Evolutionary conservation across 1,139 yeast species (phyloP), one percentile per base, ranked within the genome.

Genomic region (Saccharomyces hybrid): DNA sequence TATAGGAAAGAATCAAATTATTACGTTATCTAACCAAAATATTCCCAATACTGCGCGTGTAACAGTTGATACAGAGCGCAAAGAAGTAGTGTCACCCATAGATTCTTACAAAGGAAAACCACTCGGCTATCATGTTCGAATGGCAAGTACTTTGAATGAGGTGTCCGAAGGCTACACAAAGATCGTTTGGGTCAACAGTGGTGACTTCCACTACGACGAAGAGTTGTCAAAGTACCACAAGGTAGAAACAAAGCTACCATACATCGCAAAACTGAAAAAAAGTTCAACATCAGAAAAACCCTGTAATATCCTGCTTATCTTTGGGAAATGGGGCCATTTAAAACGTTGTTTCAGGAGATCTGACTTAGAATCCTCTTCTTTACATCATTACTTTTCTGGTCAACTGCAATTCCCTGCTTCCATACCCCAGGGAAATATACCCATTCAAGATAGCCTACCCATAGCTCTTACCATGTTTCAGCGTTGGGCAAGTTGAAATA

Each of bases 21-120:
- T 88, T 41, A 84, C 83, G 65, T 74, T 90, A 56, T 73, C 70
- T 16, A 75, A 78, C 3, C 82, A 81, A 57, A 83, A 83, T 57
- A 83, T 88, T 1, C 96, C 96, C 1, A 79, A 82, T 0, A 83
- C 86, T 62, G 88, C 86, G 4, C 73, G 96, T 60, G 96, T 90
- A 5, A 88, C 96, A 0, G 89, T 90, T 0, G 90, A 90, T 64
- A 64, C 81, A 29, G 75, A 80, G 53, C 79, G 79, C 32, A 78
- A 77, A 55, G 79, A 78, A 54, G 81, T 88, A 7, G 95, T 88
- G 0, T 80, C 91, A 1, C 90, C 95, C 3, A 62, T 73, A 16
- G 82, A 80, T 51, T 96, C 95, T 0, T 88, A 88, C 65, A 88
- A 87, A 3, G 72, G 70, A 19, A 75, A 81, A 5, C 75, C 85